phyloP scores from a whole-genome alignment of 768 basidiomycete genomes.

The Tricholoma bakamatsutake region DNA sequence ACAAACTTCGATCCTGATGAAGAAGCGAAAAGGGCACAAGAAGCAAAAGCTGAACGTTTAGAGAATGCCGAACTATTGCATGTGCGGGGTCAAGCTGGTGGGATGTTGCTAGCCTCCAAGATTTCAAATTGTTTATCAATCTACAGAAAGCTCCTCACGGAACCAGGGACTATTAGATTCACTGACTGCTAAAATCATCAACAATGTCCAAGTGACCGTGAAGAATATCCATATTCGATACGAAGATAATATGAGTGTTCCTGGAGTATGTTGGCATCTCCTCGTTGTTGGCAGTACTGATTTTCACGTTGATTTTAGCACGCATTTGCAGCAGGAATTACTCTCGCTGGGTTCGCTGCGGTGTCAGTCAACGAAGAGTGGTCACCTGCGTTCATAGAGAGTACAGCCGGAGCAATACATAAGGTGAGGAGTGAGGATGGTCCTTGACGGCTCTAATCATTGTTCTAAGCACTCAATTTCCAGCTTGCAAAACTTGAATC shows the following conservation, averaged over 20 bases:
- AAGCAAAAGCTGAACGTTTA: conserved; percentile 83
- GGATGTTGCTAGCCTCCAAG: conserved; percentile 7
- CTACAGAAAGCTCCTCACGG: conserved; percentile 51
- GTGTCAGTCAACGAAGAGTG: conserved; percentile 85
- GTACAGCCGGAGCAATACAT: conserved; percentile 79
- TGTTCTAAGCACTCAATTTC: background rate
- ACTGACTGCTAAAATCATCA: conserved; percentile 82
- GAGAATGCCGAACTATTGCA: conserved; percentile 84
- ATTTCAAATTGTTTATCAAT: conserved; percentile 4
- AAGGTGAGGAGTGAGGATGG: conserved; percentile 59
- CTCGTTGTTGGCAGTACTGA: conserved; percentile 1
- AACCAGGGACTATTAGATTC: conserved; percentile 84
- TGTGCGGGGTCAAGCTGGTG: conserved; percentile 54
- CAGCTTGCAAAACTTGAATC: conserved; percentile 85
- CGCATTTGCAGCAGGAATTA: conserved; percentile 89
- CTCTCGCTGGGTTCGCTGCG: conserved; percentile 82
- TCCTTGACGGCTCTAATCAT: background rate
- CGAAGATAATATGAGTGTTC: conserved; percentile 91
- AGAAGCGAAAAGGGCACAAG: conserved; percentile 76
- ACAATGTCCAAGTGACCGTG: conserved; percentile 93
- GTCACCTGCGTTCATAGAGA: conserved; percentile 90
- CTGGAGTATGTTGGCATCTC: conserved; percentile 55
- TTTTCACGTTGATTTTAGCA: conserved; percentile 46
- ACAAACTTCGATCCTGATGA: conserved; percentile 71
- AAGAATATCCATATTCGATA: conserved; percentile 96